A percentile compares a stretch with the other conserved stretches of the same genome.
phyloP scores from a whole-genome alignment of 78 protist genomes.

The Dictyostelium discoideum region DNA sequence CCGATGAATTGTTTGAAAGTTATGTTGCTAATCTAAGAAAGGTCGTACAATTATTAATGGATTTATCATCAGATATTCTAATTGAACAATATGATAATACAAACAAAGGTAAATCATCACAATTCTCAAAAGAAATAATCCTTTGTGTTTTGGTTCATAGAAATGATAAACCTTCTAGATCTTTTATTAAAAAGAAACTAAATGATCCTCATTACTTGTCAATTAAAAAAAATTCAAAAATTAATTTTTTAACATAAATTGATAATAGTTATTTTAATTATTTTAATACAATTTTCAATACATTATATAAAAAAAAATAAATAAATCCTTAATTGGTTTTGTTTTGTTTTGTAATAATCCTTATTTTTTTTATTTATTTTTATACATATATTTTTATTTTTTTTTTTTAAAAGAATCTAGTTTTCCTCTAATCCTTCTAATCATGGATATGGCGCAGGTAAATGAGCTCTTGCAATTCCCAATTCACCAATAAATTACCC shows the following conservation, averaged over 20 bases:
- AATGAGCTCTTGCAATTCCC: too few species aligned
- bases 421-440: too few species aligned
- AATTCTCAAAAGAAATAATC: conserved; percentile 7
- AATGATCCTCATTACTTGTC: background rate
- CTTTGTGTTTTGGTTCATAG: conserved; percentile 46
- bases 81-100: conserved; percentile 34
- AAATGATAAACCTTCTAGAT: conserved; percentile 49
- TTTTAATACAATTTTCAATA: too few species aligned
- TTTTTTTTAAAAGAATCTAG: too few species aligned
- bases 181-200: conserved; percentile 61
- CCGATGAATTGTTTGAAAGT: conserved; percentile 13
- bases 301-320: too few species aligned
- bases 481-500: too few species aligned
- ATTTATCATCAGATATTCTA: conserved; percentile 17
- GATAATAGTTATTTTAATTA: too few species aligned
- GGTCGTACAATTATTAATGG: conserved; percentile 28
- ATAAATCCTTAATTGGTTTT: too few species aligned
- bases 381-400: too few species aligned
- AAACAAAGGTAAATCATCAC: background rate
- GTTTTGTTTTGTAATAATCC: too few species aligned
- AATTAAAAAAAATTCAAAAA: conserved; percentile 63
- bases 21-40: background rate
- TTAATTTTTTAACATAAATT: conserved; percentile 29
- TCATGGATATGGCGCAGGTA: too few species aligned
- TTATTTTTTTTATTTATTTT: too few species aligned